Conservation (phyloP, 768 basidiomycete species). For the Boletus eberwhitei region DNA sequence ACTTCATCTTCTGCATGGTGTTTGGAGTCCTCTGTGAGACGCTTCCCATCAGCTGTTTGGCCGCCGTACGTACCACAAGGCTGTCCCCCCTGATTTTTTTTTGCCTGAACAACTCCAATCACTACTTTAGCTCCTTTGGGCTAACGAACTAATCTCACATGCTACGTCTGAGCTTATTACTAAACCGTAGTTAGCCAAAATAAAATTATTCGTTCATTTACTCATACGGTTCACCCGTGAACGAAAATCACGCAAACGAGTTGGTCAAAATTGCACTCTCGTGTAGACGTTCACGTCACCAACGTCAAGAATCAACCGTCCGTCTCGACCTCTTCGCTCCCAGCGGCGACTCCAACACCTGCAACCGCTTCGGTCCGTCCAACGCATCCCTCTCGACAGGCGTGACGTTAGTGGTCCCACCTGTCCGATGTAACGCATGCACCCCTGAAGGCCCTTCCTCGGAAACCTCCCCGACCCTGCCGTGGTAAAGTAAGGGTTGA, state of each 20-base stretch:
- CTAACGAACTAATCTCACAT: too few relatives aligned
- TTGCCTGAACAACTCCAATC: too few relatives aligned
- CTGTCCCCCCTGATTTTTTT: too few relatives aligned
- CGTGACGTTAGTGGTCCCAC: conserved; percentile 44
- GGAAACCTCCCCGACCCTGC: conserved; percentile 18
- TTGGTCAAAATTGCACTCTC: not conserved
- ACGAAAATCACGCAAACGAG: not conserved
- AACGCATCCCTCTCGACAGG: conserved; percentile 44
- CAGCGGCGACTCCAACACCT: conserved; percentile 29
- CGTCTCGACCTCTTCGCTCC: conserved; percentile 27
- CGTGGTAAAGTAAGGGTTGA: conserved; percentile 6
- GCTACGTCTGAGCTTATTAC: too few relatives aligned
- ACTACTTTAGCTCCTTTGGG: too few relatives aligned
- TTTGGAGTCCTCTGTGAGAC: too few relatives aligned
- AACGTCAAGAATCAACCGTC: conserved; percentile 11
- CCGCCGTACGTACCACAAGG: too few relatives aligned
- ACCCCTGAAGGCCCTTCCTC: conserved; percentile 17
- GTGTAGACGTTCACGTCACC: not conserved
- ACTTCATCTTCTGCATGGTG: too few relatives aligned
- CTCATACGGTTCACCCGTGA: not conserved
- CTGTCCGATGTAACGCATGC: conserved; percentile 15
- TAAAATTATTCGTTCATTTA: too few relatives aligned
- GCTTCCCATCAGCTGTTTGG: too few relatives aligned
- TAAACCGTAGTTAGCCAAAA: too few relatives aligned
- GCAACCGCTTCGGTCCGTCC: conserved; percentile 19